Conservation (phyloP, 345 rosid species). For the Gossypioides kirkii region DNA sequence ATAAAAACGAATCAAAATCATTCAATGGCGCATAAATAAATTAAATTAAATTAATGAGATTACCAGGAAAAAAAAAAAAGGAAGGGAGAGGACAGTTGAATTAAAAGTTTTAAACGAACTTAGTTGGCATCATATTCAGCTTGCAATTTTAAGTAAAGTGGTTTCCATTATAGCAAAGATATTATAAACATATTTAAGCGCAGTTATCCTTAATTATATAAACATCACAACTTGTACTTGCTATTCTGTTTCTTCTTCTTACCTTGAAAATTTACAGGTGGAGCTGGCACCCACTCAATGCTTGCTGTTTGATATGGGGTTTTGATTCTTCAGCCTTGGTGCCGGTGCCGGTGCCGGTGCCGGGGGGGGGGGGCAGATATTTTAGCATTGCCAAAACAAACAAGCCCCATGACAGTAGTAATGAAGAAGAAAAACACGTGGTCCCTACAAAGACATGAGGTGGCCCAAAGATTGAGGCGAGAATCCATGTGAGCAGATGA, state of each 20-base stretch:
- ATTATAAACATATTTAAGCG: neutral
- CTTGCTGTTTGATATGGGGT: neutral
- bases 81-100: no score
- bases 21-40: no score
- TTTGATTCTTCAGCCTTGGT: neutral
- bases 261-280: neutral
- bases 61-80: no score
- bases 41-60: no score
- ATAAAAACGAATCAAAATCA: no score
- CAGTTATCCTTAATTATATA: neutral
- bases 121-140: neutral
- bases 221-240: neutral
- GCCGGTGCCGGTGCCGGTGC: neutral
- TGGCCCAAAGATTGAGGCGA: slow-evolving; percentile 1
- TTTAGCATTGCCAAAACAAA: neutral
- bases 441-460: neutral
- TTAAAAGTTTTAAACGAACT: no score
- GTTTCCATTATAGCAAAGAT: neutral
- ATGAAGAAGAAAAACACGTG: neutral
- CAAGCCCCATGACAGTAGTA: neutral
- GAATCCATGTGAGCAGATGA: neutral
- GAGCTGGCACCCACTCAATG: neutral
- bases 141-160: neutral
- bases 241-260: neutral
- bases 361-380: neutral